phyloP scores from a whole-genome alignment of 2,329 filamentous ascomycete species.

The Trichoderma sp. region DNA sequence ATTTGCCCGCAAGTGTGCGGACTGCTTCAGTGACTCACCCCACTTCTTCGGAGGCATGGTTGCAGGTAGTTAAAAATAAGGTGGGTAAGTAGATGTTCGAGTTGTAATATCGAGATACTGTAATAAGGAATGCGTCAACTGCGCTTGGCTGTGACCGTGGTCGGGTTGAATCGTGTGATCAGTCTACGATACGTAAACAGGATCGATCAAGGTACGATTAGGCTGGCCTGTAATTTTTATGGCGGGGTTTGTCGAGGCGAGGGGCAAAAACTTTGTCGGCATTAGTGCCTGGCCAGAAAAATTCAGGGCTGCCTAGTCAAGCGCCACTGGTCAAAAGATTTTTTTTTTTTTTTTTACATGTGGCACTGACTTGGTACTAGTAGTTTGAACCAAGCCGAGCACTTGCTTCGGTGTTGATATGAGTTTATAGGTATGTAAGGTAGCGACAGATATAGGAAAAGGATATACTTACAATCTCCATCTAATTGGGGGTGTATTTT shows the following conservation, averaged over 20 bases:
- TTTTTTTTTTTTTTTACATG: neutral
- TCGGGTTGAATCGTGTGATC: constrained; percentile 2
- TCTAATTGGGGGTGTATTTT: neutral
- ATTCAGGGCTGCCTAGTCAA: neutral
- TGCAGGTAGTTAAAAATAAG: neutral
- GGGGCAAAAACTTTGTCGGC: constrained; percentile 11
- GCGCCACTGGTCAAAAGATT: neutral
- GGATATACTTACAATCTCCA: neutral
- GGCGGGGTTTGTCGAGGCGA: constrained; percentile 5
- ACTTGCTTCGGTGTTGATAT: too few species aligned
- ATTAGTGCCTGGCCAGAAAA: neutral
- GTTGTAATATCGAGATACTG: neutral
- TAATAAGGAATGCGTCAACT: neutral
- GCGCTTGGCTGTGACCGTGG: neutral
- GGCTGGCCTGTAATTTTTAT: constrained; percentile 3
- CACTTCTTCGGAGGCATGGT: constrained; percentile 45
- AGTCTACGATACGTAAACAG: neutral
- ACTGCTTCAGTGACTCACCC: constrained; percentile 35
- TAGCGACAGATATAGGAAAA: neutral
- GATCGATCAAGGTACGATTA: neutral
- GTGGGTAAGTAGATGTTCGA: neutral
- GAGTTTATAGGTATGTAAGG: too few species aligned
- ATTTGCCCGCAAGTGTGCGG: constrained; percentile 2
- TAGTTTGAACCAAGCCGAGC: neutral
- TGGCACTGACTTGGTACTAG: neutral